Evolutionary conservation across 495 filamentous ascomycete species (phyloP).

Genomic region (Aspergillus nanangensis): DNA sequence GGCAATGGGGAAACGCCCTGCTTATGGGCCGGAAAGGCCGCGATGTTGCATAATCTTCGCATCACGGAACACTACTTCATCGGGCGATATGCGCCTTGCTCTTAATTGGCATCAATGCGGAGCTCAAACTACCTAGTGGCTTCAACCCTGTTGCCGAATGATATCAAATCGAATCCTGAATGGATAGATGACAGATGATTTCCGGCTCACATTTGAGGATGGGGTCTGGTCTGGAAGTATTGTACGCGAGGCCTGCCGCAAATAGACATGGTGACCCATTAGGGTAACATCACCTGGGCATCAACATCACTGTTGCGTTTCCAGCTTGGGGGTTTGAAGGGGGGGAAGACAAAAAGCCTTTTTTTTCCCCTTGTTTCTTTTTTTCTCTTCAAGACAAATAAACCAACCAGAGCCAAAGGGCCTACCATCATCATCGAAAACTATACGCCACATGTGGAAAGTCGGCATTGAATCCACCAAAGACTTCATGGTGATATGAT

Average conservation of each 20-base stretch:
- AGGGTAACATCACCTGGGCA: too few species aligned
- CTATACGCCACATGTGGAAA: neutral
- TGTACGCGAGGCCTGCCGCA: neutral
- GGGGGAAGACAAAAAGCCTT: too few species aligned
- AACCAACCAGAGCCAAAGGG: too few species aligned
- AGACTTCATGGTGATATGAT: neutral
- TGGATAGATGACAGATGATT: neutral
- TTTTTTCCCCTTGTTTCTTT: too few species aligned
- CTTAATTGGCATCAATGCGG: slow-evolving; percentile 9
- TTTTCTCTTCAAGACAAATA: neutral
- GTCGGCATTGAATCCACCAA: neutral
- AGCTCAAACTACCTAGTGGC: neutral
- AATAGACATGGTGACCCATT: neutral
- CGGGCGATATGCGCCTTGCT: slow-evolving; percentile 4
- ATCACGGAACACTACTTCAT: neutral
- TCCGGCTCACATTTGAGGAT: neutral
- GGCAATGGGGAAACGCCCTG: too few species aligned
- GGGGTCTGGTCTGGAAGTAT: too few species aligned
- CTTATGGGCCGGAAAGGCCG: neutral
- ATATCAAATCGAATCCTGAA: neutral
- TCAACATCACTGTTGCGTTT: too few species aligned
- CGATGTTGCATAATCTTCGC: neutral
- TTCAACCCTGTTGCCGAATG: neutral
- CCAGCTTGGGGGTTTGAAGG: too few species aligned
- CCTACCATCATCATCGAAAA: too few species aligned